A percentile compares a stretch with the other conserved stretches of the same genome.
These are phyloP conservation scores for Solanum hybrid DNA, from an alignment of 305 asterid species.

Conservation along the genomic window DNA sequence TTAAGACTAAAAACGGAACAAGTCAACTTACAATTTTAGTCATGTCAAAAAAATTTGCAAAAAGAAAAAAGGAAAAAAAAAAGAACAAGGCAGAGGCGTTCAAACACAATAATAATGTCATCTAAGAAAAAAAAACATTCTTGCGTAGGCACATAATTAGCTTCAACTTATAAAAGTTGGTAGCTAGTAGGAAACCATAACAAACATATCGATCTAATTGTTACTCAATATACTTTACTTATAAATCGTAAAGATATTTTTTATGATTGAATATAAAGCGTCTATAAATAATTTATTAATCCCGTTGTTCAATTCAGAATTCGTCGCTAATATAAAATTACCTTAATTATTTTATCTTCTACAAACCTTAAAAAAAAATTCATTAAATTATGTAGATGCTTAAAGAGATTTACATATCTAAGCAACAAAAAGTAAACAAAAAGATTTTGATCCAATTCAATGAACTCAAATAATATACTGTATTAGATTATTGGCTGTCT, in stretches of 20 bases:
- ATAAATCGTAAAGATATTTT: background rate
- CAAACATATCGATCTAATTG: too few relatives aligned
- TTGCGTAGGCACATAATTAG: background rate
- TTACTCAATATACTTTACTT: background rate
- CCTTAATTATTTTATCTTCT: too few relatives aligned
- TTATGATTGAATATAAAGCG: background rate
- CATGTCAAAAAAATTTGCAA: background rate
- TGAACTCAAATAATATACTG: background rate
- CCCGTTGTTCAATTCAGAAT: fast-evolving
- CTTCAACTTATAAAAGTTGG: background rate
- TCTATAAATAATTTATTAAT: too few relatives aligned
- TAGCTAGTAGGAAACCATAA: background rate
- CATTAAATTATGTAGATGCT: background rate
- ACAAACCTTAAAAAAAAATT: too few relatives aligned
- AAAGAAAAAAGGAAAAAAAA: fast-evolving
- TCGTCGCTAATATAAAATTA: too few relatives aligned
- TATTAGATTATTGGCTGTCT: background rate
- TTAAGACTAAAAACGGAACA: background rate
- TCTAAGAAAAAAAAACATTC: background rate
- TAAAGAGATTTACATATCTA: background rate
- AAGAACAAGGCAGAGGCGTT: background rate
- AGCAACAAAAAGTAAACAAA: background rate
- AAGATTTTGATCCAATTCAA: background rate
- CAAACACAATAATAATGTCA: background rate
- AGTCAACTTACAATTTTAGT: background rate